These are phyloP conservation scores for Podila epicladia DNA, from an alignment of 192 early-diverging fungal genomes.

Conservation along the genomic window DNA sequence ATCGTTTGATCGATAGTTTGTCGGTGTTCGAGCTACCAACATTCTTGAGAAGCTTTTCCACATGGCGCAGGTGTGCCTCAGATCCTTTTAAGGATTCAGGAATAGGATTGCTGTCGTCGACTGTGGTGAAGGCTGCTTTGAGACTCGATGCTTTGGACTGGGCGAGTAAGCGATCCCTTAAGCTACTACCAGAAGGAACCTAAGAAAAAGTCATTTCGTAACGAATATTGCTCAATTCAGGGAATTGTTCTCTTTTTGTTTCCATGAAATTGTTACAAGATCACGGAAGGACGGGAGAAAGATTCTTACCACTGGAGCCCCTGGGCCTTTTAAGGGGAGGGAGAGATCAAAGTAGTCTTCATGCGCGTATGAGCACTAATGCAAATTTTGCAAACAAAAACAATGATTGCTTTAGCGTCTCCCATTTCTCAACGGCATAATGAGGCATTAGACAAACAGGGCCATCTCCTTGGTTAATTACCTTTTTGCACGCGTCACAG, in stretches of 20 bases:
- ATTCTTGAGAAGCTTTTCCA: constrained; percentile 39
- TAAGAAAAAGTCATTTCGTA: background rate
- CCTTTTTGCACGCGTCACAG: constrained; percentile 68
- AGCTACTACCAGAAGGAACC: constrained; percentile 2
- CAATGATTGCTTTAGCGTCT: too few species aligned
- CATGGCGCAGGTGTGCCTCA: constrained; percentile 22
- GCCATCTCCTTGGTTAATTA: constrained; percentile 14
- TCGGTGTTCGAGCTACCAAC: constrained; percentile 3
- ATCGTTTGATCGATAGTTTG: constrained; percentile 44
- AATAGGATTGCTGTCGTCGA: constrained; percentile 20
- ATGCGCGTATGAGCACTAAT: constrained; percentile 58
- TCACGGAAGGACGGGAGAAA: too few species aligned
- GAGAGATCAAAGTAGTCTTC: constrained; percentile 74
- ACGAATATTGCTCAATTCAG: background rate
- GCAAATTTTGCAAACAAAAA: background rate
- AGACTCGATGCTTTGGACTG: constrained; percentile 15
- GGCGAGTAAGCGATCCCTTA: constrained; percentile 15
- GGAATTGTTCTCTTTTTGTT: too few species aligned
- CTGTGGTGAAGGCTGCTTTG: constrained; percentile 2
- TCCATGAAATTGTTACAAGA: too few species aligned
- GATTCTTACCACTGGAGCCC: background rate
- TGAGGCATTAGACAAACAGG: background rate
- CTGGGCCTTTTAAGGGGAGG: constrained; percentile 54
- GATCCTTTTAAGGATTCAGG: constrained; percentile 19
- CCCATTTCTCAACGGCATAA: background rate